phyloP scores from a whole-genome alignment of 2,329 filamentous ascomycete genomes.

The Gnomoniopsis sp. region DNA sequence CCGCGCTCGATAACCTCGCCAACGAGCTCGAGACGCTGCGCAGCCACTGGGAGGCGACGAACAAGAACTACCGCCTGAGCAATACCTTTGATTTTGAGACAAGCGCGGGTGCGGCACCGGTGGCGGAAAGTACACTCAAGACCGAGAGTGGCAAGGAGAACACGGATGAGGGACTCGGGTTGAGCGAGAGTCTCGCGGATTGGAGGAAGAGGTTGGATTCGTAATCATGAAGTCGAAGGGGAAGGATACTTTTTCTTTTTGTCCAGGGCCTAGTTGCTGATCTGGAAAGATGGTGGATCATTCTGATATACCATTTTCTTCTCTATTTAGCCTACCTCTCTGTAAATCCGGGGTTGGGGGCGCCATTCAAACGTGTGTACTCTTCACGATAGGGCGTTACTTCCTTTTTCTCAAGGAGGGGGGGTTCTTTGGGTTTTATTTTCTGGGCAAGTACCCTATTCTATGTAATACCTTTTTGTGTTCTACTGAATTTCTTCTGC shows the following conservation, averaged over 20 bases:
- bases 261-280: too few species aligned
- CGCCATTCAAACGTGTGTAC: background rate
- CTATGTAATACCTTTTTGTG: slow-evolving; percentile 11
- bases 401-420: background rate
- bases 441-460: slow-evolving; percentile 5
- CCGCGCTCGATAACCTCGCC: slow-evolving; percentile 83
- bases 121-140: slow-evolving; percentile 21
- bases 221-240: slow-evolving; percentile 32
- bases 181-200: slow-evolving; percentile 72
- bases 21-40: slow-evolving; percentile 88
- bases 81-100: slow-evolving; percentile 83
- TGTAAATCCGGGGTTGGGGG: background rate
- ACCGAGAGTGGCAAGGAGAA: slow-evolving; percentile 34
- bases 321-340: background rate
- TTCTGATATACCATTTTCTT: background rate
- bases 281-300: background rate
- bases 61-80: slow-evolving; percentile 89
- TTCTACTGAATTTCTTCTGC: background rate
- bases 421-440: background rate
- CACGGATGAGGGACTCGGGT: slow-evolving; percentile 36
- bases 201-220: slow-evolving; percentile 75
- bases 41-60: slow-evolving; percentile 92
- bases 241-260: slow-evolving; percentile 6
- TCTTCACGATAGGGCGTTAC: slow-evolving; percentile 16
- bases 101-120: slow-evolving; percentile 2